phyloP scores from a whole-genome alignment of 73 alveolate genomes.

The Stentor roeselii region DNA sequence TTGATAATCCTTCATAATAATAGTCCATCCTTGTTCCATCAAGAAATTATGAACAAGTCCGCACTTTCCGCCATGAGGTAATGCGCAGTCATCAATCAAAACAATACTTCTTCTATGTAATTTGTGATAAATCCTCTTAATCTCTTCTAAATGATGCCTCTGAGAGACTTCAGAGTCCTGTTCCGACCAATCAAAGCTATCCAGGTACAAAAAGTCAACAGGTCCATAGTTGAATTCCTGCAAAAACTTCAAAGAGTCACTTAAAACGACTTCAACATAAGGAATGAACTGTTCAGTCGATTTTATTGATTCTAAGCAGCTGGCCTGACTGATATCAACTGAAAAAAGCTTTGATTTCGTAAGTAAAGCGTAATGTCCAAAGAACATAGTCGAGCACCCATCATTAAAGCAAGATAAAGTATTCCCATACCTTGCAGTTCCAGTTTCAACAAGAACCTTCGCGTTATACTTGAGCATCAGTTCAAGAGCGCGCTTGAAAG shows the following conservation, averaged over 20 bases:
- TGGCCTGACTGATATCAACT: neutral
- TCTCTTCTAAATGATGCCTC: neutral
- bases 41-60: neutral
- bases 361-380: neutral
- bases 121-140: neutral
- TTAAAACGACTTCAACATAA: neutral
- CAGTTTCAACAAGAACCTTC: neutral
- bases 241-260: neutral
- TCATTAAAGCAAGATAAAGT: neutral
- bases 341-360: neutral
- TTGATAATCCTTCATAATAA: neutral
- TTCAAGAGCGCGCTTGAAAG: neutral
- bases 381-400: neutral
- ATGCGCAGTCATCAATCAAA: conserved; percentile 7
- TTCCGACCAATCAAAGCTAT: conserved; percentile 11
- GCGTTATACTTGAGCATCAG: neutral
- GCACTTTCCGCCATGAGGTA: conserved; percentile 11
- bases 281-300: neutral
- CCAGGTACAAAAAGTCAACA: conserved; percentile 11
- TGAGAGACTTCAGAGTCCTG: conserved; percentile 1
- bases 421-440: neutral
- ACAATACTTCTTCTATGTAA: neutral
- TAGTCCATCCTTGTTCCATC: neutral
- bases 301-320: neutral
- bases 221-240: neutral